Conservation (phyloP, 306 rosid genomes). For the Begonia masoniana region DNA sequence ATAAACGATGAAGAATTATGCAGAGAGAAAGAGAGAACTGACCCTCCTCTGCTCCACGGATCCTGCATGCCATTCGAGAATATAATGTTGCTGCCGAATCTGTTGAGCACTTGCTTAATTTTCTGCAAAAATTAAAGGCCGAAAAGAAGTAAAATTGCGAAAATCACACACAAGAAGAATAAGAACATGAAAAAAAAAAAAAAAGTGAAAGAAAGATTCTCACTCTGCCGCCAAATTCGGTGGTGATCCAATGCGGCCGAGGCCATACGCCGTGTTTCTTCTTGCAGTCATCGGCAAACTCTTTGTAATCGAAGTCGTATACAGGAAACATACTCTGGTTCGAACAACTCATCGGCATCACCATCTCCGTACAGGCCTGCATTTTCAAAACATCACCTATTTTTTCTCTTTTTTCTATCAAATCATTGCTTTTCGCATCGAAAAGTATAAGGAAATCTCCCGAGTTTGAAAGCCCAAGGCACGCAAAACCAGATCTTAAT, state of each 20-base stretch:
- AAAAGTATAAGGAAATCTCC: too few relatives aligned
- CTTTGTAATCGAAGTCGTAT: constrained; percentile 1
- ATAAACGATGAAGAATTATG: too few relatives aligned
- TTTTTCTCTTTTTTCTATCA: too few relatives aligned
- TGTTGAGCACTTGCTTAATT: constrained; percentile 4
- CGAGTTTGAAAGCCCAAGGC: too few relatives aligned
- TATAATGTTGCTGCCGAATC: constrained; percentile 12
- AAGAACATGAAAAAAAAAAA: too few relatives aligned
- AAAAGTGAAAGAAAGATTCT: neutral
- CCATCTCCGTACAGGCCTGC: constrained; percentile 11
- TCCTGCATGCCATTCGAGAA: constrained; percentile 9
- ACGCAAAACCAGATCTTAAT: too few relatives aligned
- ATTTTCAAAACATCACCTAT: neutral
- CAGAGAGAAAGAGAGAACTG: neutral
- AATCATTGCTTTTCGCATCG: too few relatives aligned
- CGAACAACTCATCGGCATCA: constrained; percentile 10
- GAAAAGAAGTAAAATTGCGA: neutral
- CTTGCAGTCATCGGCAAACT: constrained; percentile 4
- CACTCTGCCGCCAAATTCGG: constrained; percentile 7
- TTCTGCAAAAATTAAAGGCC: constrained; percentile 2
- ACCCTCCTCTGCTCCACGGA: constrained; percentile 12
- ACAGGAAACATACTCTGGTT: constrained; percentile 7
- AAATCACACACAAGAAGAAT: neutral
- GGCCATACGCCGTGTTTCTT: constrained; percentile 6
- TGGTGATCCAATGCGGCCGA: constrained; percentile 10